Base-by-base conservation (phyloP, 73 alveolate species). In the Paramecium octaurelia region DNA sequence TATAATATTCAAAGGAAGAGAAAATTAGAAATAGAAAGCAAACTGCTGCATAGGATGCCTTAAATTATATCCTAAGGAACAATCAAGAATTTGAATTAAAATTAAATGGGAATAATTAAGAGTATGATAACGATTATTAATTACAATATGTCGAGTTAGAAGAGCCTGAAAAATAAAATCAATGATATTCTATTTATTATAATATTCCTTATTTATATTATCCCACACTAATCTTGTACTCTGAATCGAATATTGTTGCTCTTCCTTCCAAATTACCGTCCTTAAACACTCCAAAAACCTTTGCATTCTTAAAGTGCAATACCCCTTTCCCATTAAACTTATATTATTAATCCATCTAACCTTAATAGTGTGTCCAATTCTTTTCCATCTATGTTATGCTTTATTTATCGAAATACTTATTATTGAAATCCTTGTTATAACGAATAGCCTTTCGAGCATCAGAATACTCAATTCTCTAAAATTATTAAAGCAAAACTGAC, bases 11-110 rank as follows among this genome's bases (percentile, higher is more conserved):
- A n/a, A 14, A 64, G 84, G 84, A 64, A 27, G 12, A 20, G 6
- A 64, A 27, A 35, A 75, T 75, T 38, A 80, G 91, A 48, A 80
- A 43, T 23, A 40, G 91, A 43, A 20, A 80, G 27, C 2, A 46
- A 80, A 80, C 91, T 10, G 91, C 91, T 44, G 91, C 91, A 20
- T 23, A 80, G 16, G 91, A 80, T 80, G 91, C 91, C 23, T 35
- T 80, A 16, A 43, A 43, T 21, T 80, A 44, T 35, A 42, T 80
- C 46, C 21, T 80, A 21, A 80, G 91, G 46, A 64, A 64, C 27
- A 34, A 34, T 31, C 31, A 23, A 8, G 84, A 64, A 27, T 9
- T 64, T 12, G 21, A 2, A 64, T 27, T 6, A 64, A 34, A 64
- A 34, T 42, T 54, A 16, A 54, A 54, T 54, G 69, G 69, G 5